Conservation (phyloP, 208 protist genomes). For the Acanthamoeba royreba region DNA sequence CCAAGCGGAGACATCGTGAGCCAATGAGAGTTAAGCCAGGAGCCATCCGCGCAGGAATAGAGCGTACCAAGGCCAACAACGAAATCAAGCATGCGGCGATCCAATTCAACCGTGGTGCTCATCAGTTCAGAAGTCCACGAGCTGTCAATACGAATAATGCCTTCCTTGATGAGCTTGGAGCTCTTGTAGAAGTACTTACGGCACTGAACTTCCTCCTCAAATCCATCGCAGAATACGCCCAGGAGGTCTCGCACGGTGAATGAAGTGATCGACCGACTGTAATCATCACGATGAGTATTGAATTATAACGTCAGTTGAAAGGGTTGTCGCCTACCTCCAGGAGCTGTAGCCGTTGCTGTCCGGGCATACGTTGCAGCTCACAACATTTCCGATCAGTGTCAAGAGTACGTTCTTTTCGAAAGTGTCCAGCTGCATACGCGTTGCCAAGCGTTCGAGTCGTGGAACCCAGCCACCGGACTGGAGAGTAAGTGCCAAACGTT, state of each 20-base stretch:
- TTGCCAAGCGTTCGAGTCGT: constrained; percentile 43
- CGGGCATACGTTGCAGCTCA: background rate
- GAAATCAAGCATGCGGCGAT: constrained; percentile 65
- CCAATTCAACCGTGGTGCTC: constrained; percentile 40
- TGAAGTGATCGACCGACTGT: no score
- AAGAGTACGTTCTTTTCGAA: constrained; percentile 53
- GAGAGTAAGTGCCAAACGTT: background rate
- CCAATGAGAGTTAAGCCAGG: background rate
- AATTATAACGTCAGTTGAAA: no score
- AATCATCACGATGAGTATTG: no score
- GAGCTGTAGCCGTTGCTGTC: background rate
- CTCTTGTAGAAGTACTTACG: constrained; percentile 62
- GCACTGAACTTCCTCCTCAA: constrained; percentile 31
- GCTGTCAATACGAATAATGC: constrained; percentile 12
- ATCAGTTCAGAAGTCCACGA: constrained; percentile 16
- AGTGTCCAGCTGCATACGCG: background rate
- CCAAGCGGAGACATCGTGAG: background rate
- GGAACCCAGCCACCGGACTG: constrained; percentile 2
- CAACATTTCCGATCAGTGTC: background rate
- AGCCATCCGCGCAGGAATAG: constrained; percentile 50
- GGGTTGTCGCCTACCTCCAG: no score
- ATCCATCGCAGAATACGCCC: background rate
- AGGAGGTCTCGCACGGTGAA: background rate
- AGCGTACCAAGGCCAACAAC: constrained; percentile 64
- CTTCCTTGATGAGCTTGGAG: constrained; percentile 48